Conservation (phyloP, 2,329 filamentous ascomycete genomes). For the Colletotrichum sp. region DNA sequence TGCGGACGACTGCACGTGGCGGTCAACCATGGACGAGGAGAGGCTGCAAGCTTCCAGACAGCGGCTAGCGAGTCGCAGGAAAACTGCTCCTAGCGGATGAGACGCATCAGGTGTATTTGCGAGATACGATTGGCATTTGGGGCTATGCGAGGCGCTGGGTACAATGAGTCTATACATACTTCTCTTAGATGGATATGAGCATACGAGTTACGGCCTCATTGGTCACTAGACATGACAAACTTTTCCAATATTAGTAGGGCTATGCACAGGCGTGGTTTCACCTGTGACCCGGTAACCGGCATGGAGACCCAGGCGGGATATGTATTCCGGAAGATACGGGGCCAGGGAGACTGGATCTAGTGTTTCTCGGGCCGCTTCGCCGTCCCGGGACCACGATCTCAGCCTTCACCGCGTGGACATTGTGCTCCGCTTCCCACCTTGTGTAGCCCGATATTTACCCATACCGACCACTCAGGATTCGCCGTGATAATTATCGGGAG, state of each 20-base stretch:
- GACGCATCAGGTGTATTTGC: too few species aligned
- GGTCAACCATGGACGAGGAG: slow-evolving; percentile 71
- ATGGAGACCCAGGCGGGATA: not conserved
- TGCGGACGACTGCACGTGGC: slow-evolving; percentile 78
- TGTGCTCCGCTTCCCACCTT: rapidly evolving
- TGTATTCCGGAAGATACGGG: not conserved
- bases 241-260: not conserved
- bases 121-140: not conserved
- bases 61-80: not conserved
- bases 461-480: not conserved
- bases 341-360: not conserved
- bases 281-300: not conserved
- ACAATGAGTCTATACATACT: not conserved
- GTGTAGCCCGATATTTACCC: not conserved
- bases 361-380: not conserved
- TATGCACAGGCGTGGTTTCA: not conserved
- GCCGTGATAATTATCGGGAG: not conserved
- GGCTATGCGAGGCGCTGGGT: not conserved
- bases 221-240: not conserved
- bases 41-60: slow-evolving; percentile 19
- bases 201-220: not conserved
- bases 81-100: not conserved
- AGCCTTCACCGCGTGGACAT: not conserved
- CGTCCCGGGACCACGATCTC: not conserved
- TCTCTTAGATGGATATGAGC: not conserved